These are phyloP conservation scores for Penicillium sp. DNA, from an alignment of 2,329 filamentous ascomycete genomes.

Conservation along the genomic window DNA sequence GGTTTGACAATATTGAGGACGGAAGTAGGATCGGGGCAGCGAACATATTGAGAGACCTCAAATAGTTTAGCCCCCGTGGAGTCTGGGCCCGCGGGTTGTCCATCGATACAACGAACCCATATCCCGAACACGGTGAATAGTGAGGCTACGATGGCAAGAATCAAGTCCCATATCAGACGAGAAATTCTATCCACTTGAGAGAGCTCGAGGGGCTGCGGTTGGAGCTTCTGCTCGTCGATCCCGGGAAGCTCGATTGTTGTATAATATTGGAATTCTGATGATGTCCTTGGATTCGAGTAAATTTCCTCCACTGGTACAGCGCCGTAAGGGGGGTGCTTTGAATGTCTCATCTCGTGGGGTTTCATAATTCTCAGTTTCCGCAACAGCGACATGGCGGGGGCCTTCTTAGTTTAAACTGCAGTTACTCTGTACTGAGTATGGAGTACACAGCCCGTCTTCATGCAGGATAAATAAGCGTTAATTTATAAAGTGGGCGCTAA, in stretches of 20 bases:
- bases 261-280: neutral
- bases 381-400: neutral
- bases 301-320: neutral
- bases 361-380: neutral
- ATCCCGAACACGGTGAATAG: neutral
- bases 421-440: neutral
- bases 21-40: neutral
- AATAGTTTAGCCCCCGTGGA: neutral
- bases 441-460: neutral
- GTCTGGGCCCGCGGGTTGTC: neutral
- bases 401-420: neutral
- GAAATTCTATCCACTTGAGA: neutral
- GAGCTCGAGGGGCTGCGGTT: neutral
- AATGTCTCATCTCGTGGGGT: neutral
- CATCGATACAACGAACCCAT: neutral
- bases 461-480: neutral
- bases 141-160: neutral
- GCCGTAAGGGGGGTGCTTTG: neutral
- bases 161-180: neutral
- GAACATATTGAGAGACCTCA: neutral
- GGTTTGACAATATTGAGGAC: neutral
- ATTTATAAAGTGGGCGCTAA: neutral
- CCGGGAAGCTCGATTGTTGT: neutral
- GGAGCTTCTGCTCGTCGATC: neutral
- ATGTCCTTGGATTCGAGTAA: neutral